These are phyloP conservation scores for Salix koriyanagi DNA, from an alignment of 345 rosid genomes.

Conservation along the genomic window DNA sequence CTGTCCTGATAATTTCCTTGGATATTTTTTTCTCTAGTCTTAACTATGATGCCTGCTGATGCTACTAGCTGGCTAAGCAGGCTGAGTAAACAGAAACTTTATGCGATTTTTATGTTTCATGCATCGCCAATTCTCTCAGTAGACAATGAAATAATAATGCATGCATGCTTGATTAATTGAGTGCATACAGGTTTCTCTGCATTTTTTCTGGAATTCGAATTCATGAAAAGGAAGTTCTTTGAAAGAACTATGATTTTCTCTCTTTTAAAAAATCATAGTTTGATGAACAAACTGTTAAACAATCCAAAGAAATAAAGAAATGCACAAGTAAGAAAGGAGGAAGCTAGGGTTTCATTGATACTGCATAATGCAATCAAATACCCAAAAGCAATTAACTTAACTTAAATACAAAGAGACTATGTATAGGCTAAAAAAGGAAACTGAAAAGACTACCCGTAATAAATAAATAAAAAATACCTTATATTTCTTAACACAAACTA, in stretches of 20 bases:
- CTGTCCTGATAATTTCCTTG: background rate
- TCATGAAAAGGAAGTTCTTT: background rate
- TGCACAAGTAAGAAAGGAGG: no score
- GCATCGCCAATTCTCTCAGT: background rate
- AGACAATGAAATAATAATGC: background rate
- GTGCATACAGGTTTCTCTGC: background rate
- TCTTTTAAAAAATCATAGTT: background rate
- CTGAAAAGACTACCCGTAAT: no score
- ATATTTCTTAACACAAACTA: no score
- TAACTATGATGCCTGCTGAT: background rate
- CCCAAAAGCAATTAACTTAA: no score
- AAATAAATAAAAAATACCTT: no score
- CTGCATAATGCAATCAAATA: no score
- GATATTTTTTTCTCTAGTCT: background rate
- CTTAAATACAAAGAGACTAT: no score
- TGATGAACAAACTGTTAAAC: no score
- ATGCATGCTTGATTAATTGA: background rate
- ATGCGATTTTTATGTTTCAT: background rate
- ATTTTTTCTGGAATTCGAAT: background rate
- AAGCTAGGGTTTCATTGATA: no score
- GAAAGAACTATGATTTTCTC: background rate
- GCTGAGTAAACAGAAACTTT: background rate
- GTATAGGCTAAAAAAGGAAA: no score
- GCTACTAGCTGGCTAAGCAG: background rate
- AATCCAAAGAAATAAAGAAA: no score